phyloP scores from a whole-genome alignment of 441 rosid species.

The Pelargonium australe region DNA sequence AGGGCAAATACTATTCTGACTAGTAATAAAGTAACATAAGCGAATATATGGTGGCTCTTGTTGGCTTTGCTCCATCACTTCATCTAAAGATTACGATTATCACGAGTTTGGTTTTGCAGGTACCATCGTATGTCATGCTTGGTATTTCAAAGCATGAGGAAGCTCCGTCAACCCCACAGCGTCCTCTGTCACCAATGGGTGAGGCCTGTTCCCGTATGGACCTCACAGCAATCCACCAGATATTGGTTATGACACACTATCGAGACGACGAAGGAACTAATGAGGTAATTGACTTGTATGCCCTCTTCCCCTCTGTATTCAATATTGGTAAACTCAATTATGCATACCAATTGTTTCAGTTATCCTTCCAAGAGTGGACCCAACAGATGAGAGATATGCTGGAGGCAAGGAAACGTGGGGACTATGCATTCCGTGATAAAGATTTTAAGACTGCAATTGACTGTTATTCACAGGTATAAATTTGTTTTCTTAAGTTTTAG shows the following conservation, averaged over 20 bases:
- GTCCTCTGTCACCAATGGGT: slow-evolving; percentile 57
- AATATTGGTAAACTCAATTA: slow-evolving; percentile 7
- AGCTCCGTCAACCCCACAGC: slow-evolving; percentile 40
- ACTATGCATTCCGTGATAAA: slow-evolving; percentile 57
- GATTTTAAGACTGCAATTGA: slow-evolving; percentile 66
- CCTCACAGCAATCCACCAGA: slow-evolving; percentile 63
- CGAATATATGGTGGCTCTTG: background rate
- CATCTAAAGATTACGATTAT: slow-evolving; percentile 8
- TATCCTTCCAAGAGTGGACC: slow-evolving; percentile 81
- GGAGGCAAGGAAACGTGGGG: slow-evolving; percentile 65
- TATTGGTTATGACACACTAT: slow-evolving; percentile 51
- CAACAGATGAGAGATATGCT: slow-evolving; percentile 64
- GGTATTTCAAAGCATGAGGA: slow-evolving; percentile 40
- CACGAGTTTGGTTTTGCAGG: slow-evolving; percentile 34
- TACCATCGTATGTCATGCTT: slow-evolving; percentile 49
- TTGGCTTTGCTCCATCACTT: background rate
- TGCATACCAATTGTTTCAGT: slow-evolving; percentile 32
- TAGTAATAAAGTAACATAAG: background rate
- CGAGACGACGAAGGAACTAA: slow-evolving; percentile 60
- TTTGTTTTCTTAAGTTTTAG: background rate
- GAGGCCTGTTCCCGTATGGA: slow-evolving; percentile 73
- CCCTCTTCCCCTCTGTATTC: slow-evolving; percentile 5
- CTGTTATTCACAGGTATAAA: slow-evolving; percentile 61
- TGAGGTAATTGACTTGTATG: slow-evolving; percentile 39
- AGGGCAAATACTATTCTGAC: background rate